These are phyloP conservation scores for Rhypophila decipiens DNA, from an alignment of 495 filamentous ascomycete genomes.

Conservation along the genomic window DNA sequence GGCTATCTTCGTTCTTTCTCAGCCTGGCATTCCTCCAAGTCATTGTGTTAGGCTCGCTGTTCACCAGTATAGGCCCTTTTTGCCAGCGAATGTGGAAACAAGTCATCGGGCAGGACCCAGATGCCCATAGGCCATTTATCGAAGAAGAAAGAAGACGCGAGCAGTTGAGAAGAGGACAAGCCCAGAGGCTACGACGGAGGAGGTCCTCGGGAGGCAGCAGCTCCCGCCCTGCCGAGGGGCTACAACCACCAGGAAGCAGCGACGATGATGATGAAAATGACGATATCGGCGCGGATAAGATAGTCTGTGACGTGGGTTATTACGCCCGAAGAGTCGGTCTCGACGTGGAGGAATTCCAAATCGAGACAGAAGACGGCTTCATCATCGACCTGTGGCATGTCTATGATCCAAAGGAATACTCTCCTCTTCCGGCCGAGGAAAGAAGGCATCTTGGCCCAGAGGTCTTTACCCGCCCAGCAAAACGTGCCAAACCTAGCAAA, in stretches of 20 bases:
- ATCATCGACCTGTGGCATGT: constrained; percentile 84
- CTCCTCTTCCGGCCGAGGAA: constrained; percentile 30
- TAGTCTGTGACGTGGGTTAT: constrained; percentile 75
- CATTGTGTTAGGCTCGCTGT: constrained; percentile 66
- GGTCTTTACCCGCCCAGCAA: constrained; percentile 23
- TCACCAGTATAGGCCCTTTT: constrained; percentile 51
- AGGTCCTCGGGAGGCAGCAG: constrained; percentile 20
- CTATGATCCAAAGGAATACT: constrained; percentile 75
- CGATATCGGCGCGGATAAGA: constrained; percentile 72
- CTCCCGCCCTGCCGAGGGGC: constrained; percentile 18
- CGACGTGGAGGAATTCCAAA: constrained; percentile 74
- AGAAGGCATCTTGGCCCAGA: constrained; percentile 37
- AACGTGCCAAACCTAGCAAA: constrained; percentile 4
- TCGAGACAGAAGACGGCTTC: constrained; percentile 94
- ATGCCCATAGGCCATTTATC: constrained; percentile 58
- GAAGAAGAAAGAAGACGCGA: constrained; percentile 54
- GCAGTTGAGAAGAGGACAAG: constrained; percentile 47
- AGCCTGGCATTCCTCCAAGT: constrained; percentile 69
- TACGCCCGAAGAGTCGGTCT: constrained; percentile 86
- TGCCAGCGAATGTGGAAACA: constrained; percentile 42
- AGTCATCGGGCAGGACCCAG: constrained; percentile 50
- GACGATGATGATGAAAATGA: constrained; percentile 48
- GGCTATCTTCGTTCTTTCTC: constrained; percentile 61
- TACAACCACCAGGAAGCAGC: constrained; percentile 28
- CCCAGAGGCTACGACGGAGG: constrained; percentile 54